Evolutionary conservation across 2,329 filamentous ascomycete genomes (phyloP), one percentile per base, ranked within the genome.

Genomic region (Calonectria multiphialidica): DNA sequence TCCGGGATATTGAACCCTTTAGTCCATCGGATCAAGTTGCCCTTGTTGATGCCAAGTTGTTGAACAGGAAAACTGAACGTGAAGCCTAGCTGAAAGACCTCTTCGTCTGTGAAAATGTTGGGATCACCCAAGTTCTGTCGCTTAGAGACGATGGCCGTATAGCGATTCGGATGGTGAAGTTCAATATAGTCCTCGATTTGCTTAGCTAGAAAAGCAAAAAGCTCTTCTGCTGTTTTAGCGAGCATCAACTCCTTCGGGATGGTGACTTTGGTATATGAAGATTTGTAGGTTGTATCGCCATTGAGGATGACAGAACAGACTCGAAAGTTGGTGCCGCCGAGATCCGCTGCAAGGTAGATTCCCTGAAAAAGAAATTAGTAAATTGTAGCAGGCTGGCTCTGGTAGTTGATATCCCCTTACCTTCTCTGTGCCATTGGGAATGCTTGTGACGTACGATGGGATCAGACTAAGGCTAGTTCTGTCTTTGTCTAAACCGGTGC

Each of bases 201-300:
- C 21, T 28, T 28, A 16, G 21, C 47, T 12, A 50, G 21, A 28
- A 50, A 50, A 8, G 9, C 5, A 50, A 50, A 50, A 12, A 50
- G 25, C 21, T 50, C 47, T 50, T 50, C 25, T 23, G 21, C 21
- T 12, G 47, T 23, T 28, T 50, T 50, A n/a, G 47, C 47, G 16
- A 21, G 15, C 42, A 45, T 45, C 15, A 45, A 6, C 7, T 21
- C 13, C n/a, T 5, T n/a, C 13, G 57, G 33, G 23, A 42, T 21
- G 15, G 30, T 35, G 16, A 25, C 37, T 44, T 62, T 42, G 57
- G 42, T 40, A 7, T 62, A 35, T 30, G 90, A 93, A 74, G 95
- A 87, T 76, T 89, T 91, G 85, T 95, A 95, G 61, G 92, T 95
- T 75, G 90, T 92, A 83, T 92, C 79, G 85, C 87, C 76, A 93